Base-by-base conservation (phyloP, 495 filamentous ascomycete species). In the Lentithecium fluviatile region DNA sequence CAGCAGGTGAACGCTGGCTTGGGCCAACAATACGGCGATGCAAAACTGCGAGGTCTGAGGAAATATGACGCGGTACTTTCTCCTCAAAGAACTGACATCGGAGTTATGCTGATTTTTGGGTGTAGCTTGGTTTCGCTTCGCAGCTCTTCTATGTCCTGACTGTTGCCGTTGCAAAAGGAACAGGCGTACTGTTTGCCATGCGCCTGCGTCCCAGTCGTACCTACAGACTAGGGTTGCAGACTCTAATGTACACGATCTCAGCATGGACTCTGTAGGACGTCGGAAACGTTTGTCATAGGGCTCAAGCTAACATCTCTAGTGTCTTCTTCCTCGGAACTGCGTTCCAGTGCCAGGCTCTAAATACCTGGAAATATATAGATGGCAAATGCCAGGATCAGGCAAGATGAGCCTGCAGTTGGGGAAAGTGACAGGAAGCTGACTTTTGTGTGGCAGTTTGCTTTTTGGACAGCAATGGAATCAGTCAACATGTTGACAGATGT, bases 321-420 rank as follows among this genome's bases (percentile, higher is more conserved):
- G 29, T 55, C 19, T 6, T 46, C n/a, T 10, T 61, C 8, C 40
- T 61, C n/a, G 50, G 34, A 6, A 47, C 51, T 15, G 32, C 58
- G 15, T 61, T 61, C 21, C 58, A 61, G 23, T 61, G 58, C 50
- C 42, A 47, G 20, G 12, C 42, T 12, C 58, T 50, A 2, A 48
- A 20, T 5, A 12, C 49, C 4, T 61, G 58, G 58, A 37, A 17
- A n/a, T 7, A 36, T n/a, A 23, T 20, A 15, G 6, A 5, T 12
- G 58, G 26, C 13, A 43, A 61, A 24, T 61, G 58, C 23, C 17
- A 54, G 20, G 40, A 61, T 32, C 58, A 61, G 43, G 53, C 29
- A 47, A 24, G 53, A 50, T 50, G 26, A 7, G 21, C 6, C 40
- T 4, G 4, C 7, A 11, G 11, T 6, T 6, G 6, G 6, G n/a